Percentiles rank a stretch among this genome's conserved stretches.
Evolutionary conservation across 306 rosid species (phyloP).

Genomic region (Phaseolus lunatus): DNA sequence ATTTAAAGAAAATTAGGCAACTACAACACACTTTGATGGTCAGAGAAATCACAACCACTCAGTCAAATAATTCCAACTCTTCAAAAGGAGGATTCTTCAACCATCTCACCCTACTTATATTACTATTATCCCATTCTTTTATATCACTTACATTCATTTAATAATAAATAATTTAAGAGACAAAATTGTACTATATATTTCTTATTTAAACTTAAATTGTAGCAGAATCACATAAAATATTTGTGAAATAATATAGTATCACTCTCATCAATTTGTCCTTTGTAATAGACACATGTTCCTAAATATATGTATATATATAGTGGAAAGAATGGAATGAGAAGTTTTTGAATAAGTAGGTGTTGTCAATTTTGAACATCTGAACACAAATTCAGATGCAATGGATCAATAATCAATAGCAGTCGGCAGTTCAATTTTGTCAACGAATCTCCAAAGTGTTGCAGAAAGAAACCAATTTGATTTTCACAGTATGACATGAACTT

Average conservation of each 20-base stretch:
- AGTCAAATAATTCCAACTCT: constrained; percentile 37
- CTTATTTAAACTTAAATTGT: neutral
- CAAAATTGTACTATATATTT: too few species aligned
- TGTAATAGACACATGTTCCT: neutral
- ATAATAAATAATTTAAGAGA: too few species aligned
- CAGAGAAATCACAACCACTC: constrained; percentile 32
- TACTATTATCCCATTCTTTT: neutral
- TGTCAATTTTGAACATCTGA: constrained; percentile 44
- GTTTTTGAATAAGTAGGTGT: constrained; percentile 22
- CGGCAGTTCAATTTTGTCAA: constrained; percentile 29
- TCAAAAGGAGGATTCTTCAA: neutral
- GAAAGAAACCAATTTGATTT: constrained; percentile 33
- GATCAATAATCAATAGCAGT: constrained; percentile 27
- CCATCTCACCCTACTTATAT: neutral
- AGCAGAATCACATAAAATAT: neutral
- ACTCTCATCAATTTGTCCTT: neutral
- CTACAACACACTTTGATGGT: constrained; percentile 35
- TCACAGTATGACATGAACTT: constrained; percentile 18
- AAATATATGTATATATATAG: neutral
- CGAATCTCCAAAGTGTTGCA: constrained; percentile 26
- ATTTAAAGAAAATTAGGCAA: constrained; percentile 18
- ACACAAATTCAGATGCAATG: constrained; percentile 42
- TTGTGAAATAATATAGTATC: neutral
- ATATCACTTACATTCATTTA: neutral
- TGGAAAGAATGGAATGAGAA: constrained; percentile 26